Evolutionary conservation across 2,329 filamentous ascomycete genomes (phyloP).

Genomic region (Fusarium ambrosium): DNA sequence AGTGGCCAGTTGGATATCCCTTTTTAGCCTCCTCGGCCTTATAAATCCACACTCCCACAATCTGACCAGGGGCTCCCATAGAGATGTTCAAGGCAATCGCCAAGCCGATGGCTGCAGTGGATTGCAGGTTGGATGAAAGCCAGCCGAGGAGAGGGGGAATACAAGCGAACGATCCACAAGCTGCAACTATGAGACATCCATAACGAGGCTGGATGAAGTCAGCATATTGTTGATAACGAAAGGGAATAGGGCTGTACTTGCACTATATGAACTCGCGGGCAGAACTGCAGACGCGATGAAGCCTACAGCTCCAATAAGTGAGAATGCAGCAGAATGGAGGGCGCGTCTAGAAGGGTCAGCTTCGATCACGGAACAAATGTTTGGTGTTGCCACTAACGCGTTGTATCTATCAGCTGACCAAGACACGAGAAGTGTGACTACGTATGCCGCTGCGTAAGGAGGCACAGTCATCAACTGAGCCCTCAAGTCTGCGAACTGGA

Average conservation of each 20-base stretch:
- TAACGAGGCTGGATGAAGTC: slow-evolving; percentile 61
- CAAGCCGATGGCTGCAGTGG: slow-evolving; percentile 72
- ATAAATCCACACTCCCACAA: slow-evolving; percentile 80
- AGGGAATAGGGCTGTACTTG: not conserved
- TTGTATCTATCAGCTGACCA: slow-evolving; percentile 73
- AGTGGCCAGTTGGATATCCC: slow-evolving; percentile 78
- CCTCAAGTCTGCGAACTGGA: slow-evolving; percentile 51
- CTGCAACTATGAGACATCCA: slow-evolving; percentile 74
- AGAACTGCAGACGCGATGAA: slow-evolving; percentile 73
- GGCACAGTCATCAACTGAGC: slow-evolving; percentile 75
- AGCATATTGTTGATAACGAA: not conserved
- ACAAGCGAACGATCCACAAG: slow-evolving; percentile 73
- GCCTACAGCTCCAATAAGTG: slow-evolving; percentile 60
- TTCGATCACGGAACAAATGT: rapidly evolving
- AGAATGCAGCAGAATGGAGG: slow-evolving; percentile 56
- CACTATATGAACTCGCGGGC: slow-evolving; percentile 66
- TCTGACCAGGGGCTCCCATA: slow-evolving; percentile 75
- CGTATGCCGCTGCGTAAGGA: slow-evolving; percentile 70
- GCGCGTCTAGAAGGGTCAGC: slow-evolving; percentile 46
- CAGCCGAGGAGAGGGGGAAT: slow-evolving; percentile 76
- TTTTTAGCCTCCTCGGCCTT: slow-evolving; percentile 68
- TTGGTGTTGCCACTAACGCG: slow-evolving; percentile 45
- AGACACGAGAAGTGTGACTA: slow-evolving; percentile 54
- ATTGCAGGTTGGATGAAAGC: slow-evolving; percentile 75
- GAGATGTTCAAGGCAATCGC: slow-evolving; percentile 77